Base-by-base conservation (phyloP, 2,329 filamentous ascomycete species). In the Talaromyces sp. region DNA sequence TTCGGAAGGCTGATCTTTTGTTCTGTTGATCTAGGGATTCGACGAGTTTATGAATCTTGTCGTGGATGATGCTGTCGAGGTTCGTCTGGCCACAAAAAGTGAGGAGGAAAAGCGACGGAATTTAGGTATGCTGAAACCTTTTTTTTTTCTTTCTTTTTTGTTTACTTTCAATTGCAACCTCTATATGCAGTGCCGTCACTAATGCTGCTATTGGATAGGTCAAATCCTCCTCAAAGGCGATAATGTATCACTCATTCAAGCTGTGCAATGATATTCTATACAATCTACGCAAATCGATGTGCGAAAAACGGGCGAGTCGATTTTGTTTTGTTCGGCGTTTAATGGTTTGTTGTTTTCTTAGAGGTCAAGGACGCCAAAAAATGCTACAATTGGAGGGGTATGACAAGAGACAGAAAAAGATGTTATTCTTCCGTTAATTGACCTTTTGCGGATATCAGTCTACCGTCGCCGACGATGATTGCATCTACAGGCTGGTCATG, bases 1-100 rank as follows among this genome's bases (percentile, higher is more conserved):
- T 35, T 11, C 33, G 25, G 31, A 43, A 17, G n/a, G 51, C 43
- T 60, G 28, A 45, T 22, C 13, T 60, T 21, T 48, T 33, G n/a
- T 31, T 11, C 40, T 28, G n/a, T 21, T 39, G 33, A 3, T 36
- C 25, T 63, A 96, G 91, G 92, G 94, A 13, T 99, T 99, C 66
- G 94, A 99, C 73, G 94, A 99, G 76, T 99, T 97, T 78, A 97
- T 99, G 92, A 99, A 99, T 78, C 81, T 99, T 52, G 94, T 97
- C 39, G 84, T 96, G 64, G 94, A 99, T 70, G 91, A 99, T 67
- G 94, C 94, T 31, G 85, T 97, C 58, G 93, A 97, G 77, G 91
- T 99, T 45, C 89, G 87, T 73, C 84, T 91, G 70, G 80, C 89
- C 57, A 91, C 89, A 62, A 96, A 95, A 80, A 86, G 84, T 15